phyloP scores from a whole-genome alignment of 2,329 filamentous ascomycete genomes.

The Paraphoma chrysanthemicola region DNA sequence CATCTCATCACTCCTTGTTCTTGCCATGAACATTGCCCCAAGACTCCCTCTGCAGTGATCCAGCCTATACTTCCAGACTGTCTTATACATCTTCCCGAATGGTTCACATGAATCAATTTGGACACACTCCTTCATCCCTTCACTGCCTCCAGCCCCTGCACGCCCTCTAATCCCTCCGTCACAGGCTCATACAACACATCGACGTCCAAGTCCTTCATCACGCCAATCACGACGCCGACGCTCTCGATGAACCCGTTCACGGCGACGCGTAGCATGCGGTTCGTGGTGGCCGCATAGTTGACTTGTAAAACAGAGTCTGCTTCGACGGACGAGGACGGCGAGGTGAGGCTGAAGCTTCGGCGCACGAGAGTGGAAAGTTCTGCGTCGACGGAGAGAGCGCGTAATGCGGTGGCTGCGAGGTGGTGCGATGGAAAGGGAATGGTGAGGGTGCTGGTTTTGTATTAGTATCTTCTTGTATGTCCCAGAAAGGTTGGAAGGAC shows the following conservation, averaged over 20 bases:
- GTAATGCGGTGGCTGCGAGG: conserved; percentile 77
- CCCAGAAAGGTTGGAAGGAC: not conserved
- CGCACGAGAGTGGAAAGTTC: conserved; percentile 87
- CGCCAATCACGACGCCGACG: conserved; percentile 79
- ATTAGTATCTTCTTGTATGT: not conserved
- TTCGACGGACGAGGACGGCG: not conserved
- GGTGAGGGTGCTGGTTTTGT: conserved; percentile 66
- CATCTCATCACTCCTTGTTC: too few relatives aligned
- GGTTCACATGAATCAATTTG: not conserved
- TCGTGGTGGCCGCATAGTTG: conserved; percentile 86
- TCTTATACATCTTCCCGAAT: too few relatives aligned
- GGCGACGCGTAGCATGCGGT: conserved; percentile 93
- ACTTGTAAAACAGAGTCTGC: conserved; percentile 67
- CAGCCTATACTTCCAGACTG: too few relatives aligned
- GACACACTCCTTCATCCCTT: not conserved
- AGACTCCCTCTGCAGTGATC: too few relatives aligned
- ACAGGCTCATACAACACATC: conserved; percentile 71
- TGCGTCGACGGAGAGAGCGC: conserved; percentile 81
- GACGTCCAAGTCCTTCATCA: conserved; percentile 88
- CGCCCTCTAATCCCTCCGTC: conserved; percentile 56
- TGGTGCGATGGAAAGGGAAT: conserved; percentile 83
- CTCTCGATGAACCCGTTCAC: conserved; percentile 98
- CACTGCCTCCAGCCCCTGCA: conserved; percentile 74
- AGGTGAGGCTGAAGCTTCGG: conserved; percentile 67
- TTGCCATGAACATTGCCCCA: too few relatives aligned